Conservation (phyloP, 306 rosid species). For the Dicorynia guianensis region DNA sequence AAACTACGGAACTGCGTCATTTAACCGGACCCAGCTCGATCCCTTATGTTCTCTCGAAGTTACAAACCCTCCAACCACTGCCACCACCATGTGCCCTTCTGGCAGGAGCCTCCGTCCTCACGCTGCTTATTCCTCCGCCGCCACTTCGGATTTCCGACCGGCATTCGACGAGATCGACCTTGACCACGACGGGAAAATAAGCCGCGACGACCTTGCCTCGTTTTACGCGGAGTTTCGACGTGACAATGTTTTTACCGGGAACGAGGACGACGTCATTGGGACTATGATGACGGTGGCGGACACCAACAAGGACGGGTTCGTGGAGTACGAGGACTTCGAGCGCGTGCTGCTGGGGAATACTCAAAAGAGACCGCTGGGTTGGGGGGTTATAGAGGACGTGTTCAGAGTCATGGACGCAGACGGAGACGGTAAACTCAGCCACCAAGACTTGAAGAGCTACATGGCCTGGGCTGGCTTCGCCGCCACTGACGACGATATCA, state of each 20-base stretch:
- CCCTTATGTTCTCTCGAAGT: too few relatives aligned
- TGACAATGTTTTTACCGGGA: neutral
- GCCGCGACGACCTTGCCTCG: conserved; percentile 76
- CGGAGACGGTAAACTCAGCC: conserved; percentile 88
- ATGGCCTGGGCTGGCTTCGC: conserved; percentile 70
- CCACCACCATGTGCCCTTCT: conserved; percentile 68
- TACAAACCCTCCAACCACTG: neutral
- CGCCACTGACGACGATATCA: conserved; percentile 69
- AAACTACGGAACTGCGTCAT: neutral
- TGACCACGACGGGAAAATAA: conserved; percentile 82
- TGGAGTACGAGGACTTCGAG: conserved; percentile 92
- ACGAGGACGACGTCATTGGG: conserved; percentile 60
- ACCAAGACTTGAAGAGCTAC: conserved; percentile 69
- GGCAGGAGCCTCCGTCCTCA: conserved; percentile 34
- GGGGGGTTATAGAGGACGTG: conserved; percentile 78
- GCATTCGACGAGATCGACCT: conserved; percentile 82
- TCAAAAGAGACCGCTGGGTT: conserved; percentile 33
- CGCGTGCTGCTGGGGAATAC: conserved; percentile 56
- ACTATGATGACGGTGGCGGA: conserved; percentile 87
- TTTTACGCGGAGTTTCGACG: conserved; percentile 53
- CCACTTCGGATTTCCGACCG: conserved; percentile 51
- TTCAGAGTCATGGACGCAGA: conserved; percentile 88
- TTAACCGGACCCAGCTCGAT: neutral
- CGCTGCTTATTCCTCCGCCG: neutral
- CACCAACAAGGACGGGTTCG: conserved; percentile 74